These are phyloP conservation scores for Thinopyrum elongatum DNA, from an alignment of 176 grass and related monocot species.

Conservation along the genomic window DNA sequence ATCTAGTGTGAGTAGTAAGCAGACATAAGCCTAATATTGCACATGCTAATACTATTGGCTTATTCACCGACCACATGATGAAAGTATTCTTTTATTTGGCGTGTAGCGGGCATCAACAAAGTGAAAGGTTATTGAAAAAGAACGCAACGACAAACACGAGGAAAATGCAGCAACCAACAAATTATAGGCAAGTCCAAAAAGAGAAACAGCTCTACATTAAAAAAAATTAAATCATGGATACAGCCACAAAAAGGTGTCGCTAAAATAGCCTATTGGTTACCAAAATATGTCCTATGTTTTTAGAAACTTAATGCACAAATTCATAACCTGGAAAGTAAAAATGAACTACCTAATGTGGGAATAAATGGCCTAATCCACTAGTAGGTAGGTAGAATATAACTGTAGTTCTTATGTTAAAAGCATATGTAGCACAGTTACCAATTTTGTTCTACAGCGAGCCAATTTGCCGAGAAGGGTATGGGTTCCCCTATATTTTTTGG, in stretches of 20 bases:
- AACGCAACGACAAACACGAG: neutral
- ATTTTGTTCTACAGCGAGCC: neutral
- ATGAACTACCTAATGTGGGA: neutral
- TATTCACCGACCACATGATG: neutral
- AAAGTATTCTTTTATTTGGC: neutral
- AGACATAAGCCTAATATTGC: neutral
- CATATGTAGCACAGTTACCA: neutral
- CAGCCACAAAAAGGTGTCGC: neutral
- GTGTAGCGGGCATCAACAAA: neutral
- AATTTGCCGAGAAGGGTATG: neutral
- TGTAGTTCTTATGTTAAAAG: neutral
- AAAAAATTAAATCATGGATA: neutral
- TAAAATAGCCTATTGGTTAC: neutral
- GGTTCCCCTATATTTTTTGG: neutral
- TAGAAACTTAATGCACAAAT: neutral
- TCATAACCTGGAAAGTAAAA: neutral
- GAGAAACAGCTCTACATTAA: neutral
- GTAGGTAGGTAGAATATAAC: neutral
- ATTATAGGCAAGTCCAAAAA: neutral
- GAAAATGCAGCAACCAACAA: neutral
- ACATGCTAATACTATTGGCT: neutral
- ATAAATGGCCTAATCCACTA: neutral
- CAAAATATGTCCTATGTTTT: neutral
- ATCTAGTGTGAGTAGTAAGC: neutral
- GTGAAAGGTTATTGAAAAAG: neutral